Evolutionary conservation across 2,329 filamentous ascomycete genomes (phyloP).

Genomic region (Chaetomium olivaceum): DNA sequence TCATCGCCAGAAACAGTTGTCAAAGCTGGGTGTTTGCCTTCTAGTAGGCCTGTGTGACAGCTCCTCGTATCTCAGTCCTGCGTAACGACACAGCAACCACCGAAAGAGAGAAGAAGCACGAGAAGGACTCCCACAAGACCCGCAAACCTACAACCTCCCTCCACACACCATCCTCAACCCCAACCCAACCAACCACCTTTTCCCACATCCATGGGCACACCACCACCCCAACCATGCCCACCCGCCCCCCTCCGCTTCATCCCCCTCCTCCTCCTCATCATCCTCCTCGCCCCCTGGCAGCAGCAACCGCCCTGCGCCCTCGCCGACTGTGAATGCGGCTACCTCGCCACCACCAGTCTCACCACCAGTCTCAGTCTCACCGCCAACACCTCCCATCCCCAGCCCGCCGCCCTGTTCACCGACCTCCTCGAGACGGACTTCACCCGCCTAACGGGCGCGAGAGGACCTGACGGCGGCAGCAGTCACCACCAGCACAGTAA

Average conservation of each 20-base stretch:
- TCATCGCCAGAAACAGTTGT: background rate
- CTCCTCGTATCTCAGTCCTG: background rate
- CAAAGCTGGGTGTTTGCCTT: background rate
- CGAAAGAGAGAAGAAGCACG: background rate
- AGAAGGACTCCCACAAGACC: background rate
- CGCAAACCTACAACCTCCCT: no score
- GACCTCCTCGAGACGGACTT: constrained; percentile 74
- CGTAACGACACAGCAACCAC: background rate
- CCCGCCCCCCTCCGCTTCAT: background rate
- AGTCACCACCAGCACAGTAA: no score
- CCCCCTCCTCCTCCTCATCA: constrained; percentile 21
- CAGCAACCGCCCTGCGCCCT: constrained; percentile 30
- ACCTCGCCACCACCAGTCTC: constrained; percentile 53
- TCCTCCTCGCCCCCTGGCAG: constrained; percentile 26
- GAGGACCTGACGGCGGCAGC: no score
- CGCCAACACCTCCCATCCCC: constrained; percentile 32
- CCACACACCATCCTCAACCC: no score
- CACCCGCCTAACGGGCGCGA: no score
- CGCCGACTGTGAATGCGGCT: constrained; percentile 71
- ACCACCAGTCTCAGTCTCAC: constrained; percentile 38
- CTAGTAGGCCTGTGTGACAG: background rate
- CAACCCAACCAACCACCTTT: no score
- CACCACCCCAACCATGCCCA: background rate
- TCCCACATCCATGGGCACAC: background rate
- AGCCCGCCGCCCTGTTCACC: constrained; percentile 59